Percentiles rank a stretch among this genome's conserved stretches.
phyloP scores from a whole-genome alignment of 768 basidiomycete genomes.

The Mycena chlorophos region DNA sequence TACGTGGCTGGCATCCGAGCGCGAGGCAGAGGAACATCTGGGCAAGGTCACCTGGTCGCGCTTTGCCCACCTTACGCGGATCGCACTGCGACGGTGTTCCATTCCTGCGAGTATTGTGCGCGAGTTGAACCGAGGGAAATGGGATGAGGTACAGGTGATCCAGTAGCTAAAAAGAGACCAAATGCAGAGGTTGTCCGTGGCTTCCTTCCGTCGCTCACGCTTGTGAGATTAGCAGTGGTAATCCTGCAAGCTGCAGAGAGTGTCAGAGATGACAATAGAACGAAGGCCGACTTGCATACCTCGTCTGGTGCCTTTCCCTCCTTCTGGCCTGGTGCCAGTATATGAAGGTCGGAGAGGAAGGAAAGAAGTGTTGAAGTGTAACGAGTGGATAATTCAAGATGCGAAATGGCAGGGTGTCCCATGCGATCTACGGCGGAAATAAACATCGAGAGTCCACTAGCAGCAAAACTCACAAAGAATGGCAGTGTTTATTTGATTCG shows the following conservation, averaged over 20 bases:
- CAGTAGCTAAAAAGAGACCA: constrained; percentile 27
- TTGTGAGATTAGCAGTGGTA: constrained; percentile 26
- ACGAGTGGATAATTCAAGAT: constrained; percentile 63
- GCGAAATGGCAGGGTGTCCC: constrained; percentile 53
- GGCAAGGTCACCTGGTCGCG: constrained; percentile 59
- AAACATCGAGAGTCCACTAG: background rate
- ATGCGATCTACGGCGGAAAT: constrained; percentile 44
- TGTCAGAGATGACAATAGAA: background rate
- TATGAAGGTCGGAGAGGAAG: constrained; percentile 49
- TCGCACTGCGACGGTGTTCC: constrained; percentile 59
- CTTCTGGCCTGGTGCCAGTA: constrained; percentile 41
- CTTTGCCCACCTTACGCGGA: constrained; percentile 51
- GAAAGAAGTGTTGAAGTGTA: constrained; percentile 66
- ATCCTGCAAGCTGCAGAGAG: constrained; percentile 23
- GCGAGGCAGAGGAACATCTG: constrained; percentile 37
- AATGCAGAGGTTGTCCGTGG: constrained; percentile 4
- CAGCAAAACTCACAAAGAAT: constrained; percentile 65
- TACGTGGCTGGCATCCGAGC: constrained; percentile 36
- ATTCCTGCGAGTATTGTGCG: constrained; percentile 42
- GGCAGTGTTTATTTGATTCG: constrained; percentile 85
- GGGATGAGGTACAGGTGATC: constrained; percentile 62
- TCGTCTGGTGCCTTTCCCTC: constrained; percentile 41
- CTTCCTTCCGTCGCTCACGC: background rate
- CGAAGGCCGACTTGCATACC: constrained; percentile 28
- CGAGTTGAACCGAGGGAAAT: constrained; percentile 59